Evolutionary conservation across 108 stramenopile genomes (phyloP), one percentile per base, ranked within the genome.

Genomic region (Fistulifera pelliculosa): DNA sequence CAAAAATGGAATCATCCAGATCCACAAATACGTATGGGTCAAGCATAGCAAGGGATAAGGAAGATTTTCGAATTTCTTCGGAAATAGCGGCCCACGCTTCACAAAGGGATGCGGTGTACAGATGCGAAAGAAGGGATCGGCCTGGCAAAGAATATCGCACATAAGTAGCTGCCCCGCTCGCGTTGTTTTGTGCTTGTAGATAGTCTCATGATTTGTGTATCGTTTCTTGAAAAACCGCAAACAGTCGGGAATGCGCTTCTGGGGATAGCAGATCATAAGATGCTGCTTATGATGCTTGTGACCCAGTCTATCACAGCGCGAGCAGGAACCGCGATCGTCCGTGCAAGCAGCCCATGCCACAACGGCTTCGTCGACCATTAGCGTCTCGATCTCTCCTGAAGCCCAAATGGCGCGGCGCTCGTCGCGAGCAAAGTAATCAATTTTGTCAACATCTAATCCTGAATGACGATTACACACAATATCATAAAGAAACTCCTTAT

Each of bases 401-500:
- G 42, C 52, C 11, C 54, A 51, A 35, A 75, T 52, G 45, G 60
- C 60, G 25, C 75, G 76, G 25, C 66, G 52, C 38, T 56, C 48
- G 69, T 96, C 95, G 39, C 95, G 60, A 18, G 86, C 83, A 56
- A 87, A 92, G 63, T 97, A 97, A 62, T 97, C 96, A 22, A 94
- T 75, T 51, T 97, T 97, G 58, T 97, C 96, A 14, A 94, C 94
- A 57, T 97, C 96, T 7, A 95, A 61, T 1, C 96, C 96, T 8
- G 62, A 73, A 55, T 85, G 85, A 14, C 83, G 60, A 73, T 97
- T 97, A 44, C 75, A 71, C 21, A 97, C 85, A 48, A 97, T 82
- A 66, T 95, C 93, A 62, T 97, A 97, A 8, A 97, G 57, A 67
- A 88, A 95, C 54, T 87, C 93, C 39, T 79, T 58, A 18, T 68